Evolutionary conservation across 108 stramenopile genomes (phyloP).

Genomic region (Cyclostephanos tholiformis): DNA sequence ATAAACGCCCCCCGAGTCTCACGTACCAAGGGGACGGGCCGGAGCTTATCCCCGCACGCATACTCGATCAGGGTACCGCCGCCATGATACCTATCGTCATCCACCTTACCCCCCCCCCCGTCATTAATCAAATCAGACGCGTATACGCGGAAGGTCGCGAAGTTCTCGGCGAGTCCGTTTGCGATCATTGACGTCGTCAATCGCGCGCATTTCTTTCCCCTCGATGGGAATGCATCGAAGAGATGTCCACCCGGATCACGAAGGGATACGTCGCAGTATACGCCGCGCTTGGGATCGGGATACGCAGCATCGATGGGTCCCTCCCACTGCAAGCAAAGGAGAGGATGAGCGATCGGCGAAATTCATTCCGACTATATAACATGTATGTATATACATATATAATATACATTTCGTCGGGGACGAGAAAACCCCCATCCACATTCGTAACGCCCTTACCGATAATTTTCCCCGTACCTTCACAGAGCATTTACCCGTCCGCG

Average conservation of each 20-base stretch:
- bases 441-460: background rate
- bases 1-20: too few relatives aligned
- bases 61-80: slow-evolving; percentile 2
- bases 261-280: slow-evolving; percentile 8
- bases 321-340: slow-evolving; percentile 2
- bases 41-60: slow-evolving; percentile 6
- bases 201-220: background rate
- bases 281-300: background rate
- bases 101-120: too few relatives aligned
- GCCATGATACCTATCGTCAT: background rate
- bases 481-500: slow-evolving; percentile 8
- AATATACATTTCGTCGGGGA: background rate
- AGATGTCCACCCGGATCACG: slow-evolving; percentile 13
- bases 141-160: background rate
- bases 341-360: background rate
- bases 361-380: background rate
- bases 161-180: background rate
- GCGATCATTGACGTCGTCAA: background rate
- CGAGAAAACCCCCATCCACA: background rate
- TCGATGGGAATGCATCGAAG: background rate
- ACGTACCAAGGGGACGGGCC: slow-evolving; percentile 17
- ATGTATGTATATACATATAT: too few relatives aligned
- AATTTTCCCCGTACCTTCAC: slow-evolving; percentile 13
- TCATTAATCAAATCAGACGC: background rate
- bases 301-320: background rate